These are phyloP conservation scores for Solanum lycopersicoides DNA, from an alignment of 257 asterid genomes.

Conservation along the genomic window DNA sequence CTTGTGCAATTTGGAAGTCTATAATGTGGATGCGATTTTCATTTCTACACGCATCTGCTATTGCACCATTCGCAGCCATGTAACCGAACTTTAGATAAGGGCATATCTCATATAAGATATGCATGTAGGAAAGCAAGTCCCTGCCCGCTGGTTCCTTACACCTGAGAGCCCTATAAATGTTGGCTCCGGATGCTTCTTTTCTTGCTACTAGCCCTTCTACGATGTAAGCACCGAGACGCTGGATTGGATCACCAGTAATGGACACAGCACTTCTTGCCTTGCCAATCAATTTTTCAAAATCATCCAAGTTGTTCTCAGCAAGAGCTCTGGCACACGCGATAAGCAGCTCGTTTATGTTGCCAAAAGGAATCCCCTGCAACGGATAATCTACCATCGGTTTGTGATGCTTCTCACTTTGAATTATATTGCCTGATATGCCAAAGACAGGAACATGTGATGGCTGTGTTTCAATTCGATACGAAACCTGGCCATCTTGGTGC, in stretches of 20 bases:
- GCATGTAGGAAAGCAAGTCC: constrained; percentile 80
- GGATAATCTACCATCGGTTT: constrained; percentile 21
- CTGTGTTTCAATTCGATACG: constrained; percentile 15
- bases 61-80: constrained; percentile 96
- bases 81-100: constrained; percentile 89
- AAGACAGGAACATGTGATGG: constrained; percentile 17
- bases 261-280: constrained; percentile 55
- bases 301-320: constrained; percentile 30
- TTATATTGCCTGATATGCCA: constrained; percentile 15
- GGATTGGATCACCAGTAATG: constrained; percentile 81
- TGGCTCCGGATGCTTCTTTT: constrained; percentile 73
- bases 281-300: constrained; percentile 40
- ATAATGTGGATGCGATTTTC: constrained; percentile 81
- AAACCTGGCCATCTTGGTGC: constrained; percentile 30
- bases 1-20: constrained; percentile 88
- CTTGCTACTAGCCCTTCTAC: constrained; percentile 76
- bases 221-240: constrained; percentile 92
- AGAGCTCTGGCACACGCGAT: constrained; percentile 71
- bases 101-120: constrained; percentile 72
- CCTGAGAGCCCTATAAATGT: constrained; percentile 60
- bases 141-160: constrained; percentile 66
- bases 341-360: constrained; percentile 53
- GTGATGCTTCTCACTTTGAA: constrained; percentile 17
- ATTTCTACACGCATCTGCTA: constrained; percentile 74
- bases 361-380: constrained; percentile 32